Evolutionary conservation across 352 stramenopile species (phyloP).

Genomic region (Thalassiosira hispida): DNA sequence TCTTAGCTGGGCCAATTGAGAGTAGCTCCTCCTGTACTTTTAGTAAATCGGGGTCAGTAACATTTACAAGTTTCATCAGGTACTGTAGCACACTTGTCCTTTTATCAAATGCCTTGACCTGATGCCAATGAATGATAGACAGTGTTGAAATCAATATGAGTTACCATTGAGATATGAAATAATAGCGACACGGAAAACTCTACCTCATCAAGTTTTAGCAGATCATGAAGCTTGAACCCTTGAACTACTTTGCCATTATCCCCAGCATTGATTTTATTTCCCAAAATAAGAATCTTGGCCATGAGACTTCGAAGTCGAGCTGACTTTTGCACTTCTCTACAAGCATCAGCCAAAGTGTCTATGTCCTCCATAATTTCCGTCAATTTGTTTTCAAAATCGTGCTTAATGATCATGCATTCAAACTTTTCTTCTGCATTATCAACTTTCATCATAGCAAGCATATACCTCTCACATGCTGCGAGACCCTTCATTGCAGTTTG

Average conservation of each 20-base stretch:
- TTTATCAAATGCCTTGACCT: constrained; percentile 91
- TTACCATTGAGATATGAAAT: too few species aligned
- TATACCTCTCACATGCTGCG: constrained; percentile 85
- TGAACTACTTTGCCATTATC: constrained; percentile 87
- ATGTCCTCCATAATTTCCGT: constrained; percentile 88
- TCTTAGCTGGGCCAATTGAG: constrained; percentile 87
- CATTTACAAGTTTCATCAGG: constrained; percentile 94
- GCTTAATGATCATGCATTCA: constrained; percentile 82
- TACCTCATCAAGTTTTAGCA: constrained; percentile 90
- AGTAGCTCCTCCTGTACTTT: constrained; percentile 91
- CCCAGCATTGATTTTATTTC: constrained; percentile 95
- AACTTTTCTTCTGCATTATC: constrained; percentile 73
- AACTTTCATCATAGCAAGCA: constrained; percentile 83
- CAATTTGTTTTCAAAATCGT: constrained; percentile 80
- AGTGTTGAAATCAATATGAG: too few species aligned
- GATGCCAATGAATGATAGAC: too few species aligned
- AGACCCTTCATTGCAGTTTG: constrained; percentile 69
- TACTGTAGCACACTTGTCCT: constrained; percentile 99
- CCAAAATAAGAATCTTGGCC: constrained; percentile 95
- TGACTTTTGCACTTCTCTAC: constrained; percentile 93
- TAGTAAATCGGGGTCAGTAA: constrained; percentile 91
- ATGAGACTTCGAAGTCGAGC: constrained; percentile 92
- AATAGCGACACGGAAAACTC: too few species aligned
- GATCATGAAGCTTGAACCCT: constrained; percentile 94
- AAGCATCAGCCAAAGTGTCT: constrained; percentile 88